These are phyloP conservation scores for Phaseolus lunatus DNA, from an alignment of 306 rosid species.

Conservation along the genomic window DNA sequence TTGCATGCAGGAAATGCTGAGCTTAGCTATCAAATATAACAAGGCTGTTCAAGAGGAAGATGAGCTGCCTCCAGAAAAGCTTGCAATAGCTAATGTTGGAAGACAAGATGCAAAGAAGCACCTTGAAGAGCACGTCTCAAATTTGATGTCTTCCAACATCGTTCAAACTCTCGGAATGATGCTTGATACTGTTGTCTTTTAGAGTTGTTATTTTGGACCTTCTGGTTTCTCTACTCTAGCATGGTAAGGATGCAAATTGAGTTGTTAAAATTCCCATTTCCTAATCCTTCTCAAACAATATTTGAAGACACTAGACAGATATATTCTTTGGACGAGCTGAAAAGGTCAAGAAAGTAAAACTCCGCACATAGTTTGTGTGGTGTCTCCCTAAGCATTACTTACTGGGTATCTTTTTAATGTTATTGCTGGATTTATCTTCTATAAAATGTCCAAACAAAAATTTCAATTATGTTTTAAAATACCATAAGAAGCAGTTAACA, in stretches of 20 bases:
- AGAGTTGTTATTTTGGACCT: slow-evolving; percentile 41
- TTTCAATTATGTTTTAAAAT: slow-evolving; percentile 12
- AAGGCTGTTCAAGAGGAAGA: slow-evolving; percentile 98
- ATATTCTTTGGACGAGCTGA: slow-evolving; percentile 53
- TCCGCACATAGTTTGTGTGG: slow-evolving; percentile 9
- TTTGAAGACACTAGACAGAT: slow-evolving; percentile 43
- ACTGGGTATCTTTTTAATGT: slow-evolving; percentile 12
- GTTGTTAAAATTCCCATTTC: not conserved
- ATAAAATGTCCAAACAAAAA: not conserved
- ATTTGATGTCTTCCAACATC: slow-evolving; percentile 93
- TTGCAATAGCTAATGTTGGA: slow-evolving; percentile 93
- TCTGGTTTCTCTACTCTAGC: not conserved
- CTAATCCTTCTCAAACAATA: slow-evolving; percentile 11
- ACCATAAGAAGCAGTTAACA: not conserved
- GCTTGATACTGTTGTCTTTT: slow-evolving; percentile 95
- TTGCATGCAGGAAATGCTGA: slow-evolving; percentile 80
- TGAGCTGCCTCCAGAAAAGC: slow-evolving; percentile 89
- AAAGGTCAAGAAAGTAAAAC: slow-evolving; percentile 60
- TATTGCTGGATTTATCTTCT: not conserved
- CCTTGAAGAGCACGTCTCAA: slow-evolving; percentile 92
- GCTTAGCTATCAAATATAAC: slow-evolving; percentile 79
- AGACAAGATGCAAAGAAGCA: slow-evolving; percentile 98
- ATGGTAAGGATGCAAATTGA: slow-evolving; percentile 6
- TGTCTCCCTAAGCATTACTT: slow-evolving; percentile 16
- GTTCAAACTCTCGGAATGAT: slow-evolving; percentile 91